These are phyloP conservation scores for Hevea brasiliensis DNA, from an alignment of 345 rosid genomes.

Conservation along the genomic window DNA sequence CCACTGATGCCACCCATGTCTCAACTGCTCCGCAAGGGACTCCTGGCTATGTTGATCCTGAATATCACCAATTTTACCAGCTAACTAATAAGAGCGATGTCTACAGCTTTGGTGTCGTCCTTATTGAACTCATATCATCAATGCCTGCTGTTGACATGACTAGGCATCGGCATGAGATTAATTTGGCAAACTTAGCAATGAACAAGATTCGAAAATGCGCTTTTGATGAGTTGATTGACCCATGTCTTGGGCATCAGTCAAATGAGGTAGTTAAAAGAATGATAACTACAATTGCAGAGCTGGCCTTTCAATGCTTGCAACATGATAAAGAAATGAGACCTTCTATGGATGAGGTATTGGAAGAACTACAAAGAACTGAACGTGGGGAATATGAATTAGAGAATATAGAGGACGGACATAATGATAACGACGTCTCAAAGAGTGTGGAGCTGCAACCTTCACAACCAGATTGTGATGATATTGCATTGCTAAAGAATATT, in stretches of 20 bases:
- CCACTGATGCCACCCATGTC: constrained; percentile 9
- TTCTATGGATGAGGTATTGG: constrained; percentile 3
- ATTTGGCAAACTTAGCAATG: constrained; percentile 7
- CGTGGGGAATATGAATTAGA: constrained; percentile 18
- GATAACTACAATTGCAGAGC: constrained; percentile 16
- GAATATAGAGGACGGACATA: constrained; percentile 1
- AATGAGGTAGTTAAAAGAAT: constrained; percentile 7
- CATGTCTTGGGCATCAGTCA: neutral
- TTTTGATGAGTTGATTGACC: constrained; percentile 14
- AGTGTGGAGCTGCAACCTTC: constrained; percentile 29
- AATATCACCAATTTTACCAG: constrained; percentile 7
- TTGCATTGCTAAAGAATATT: constrained; percentile 32
- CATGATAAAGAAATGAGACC: constrained; percentile 14
- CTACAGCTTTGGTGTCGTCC: constrained; percentile 15
- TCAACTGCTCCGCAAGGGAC: constrained; percentile 24
- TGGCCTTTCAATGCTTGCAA: constrained; percentile 18
- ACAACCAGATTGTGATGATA: constrained; percentile 29
- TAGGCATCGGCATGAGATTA: constrained; percentile 9
- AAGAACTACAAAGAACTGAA: constrained; percentile 2
- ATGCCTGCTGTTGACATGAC: constrained; percentile 13
- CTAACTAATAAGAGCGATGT: constrained; percentile 16
- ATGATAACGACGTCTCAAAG: constrained; percentile 5
- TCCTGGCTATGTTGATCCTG: constrained; percentile 18
- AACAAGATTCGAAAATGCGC: constrained; percentile 1
- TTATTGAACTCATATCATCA: constrained; percentile 14